Evolutionary conservation across 768 basidiomycete species (phyloP), one percentile per base, ranked within the genome.

Genomic region (Lanmaoa pseudosensibilis): DNA sequence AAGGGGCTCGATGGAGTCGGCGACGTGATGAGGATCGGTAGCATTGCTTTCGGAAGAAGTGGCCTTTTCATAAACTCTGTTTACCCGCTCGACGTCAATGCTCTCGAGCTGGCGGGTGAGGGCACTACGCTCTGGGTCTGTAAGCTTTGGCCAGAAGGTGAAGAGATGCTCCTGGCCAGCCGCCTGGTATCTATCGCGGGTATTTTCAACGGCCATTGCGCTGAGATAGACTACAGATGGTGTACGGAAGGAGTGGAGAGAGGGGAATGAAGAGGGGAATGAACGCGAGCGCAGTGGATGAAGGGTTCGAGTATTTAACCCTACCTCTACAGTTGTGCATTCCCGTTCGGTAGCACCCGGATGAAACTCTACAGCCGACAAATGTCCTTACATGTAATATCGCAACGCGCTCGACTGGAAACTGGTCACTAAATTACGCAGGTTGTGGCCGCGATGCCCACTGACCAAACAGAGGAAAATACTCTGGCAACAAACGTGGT

Each of bases 101-200:
- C 80, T 73, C 46, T 83, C 79, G 62, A 98, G 86, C 74, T 98
- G 96, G 13, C 73, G 66, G 56, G 80, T 69, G 52, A 98, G 82
- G 10, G 81, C 68, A 9, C 73, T 68, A 65, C 85, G 90, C 65
- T 95, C 87, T 5, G 76, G 51, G 5, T 84, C 73, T 44, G 83
- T 74, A 56, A 98, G 86, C 37, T 78, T 76, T 54, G 85, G 77
- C 87, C 87, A 97, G 78, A 96, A 97, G 34, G 85, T 79, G 73
- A 98, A 83, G 67, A 98, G 83, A 70, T 98, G 97, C 58, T 74
- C 86, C 78, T 99, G 97, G 55, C 84, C 86, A 46, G 94, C 93
- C 46, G 82, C 77, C 59, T 87, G 77, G 76, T 92, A 98, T 61
- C 80, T 83, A 55, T 80, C 64, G 61, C 77, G 82, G 66, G 84